Conservation (phyloP, 2,329 filamentous ascomycete species). For the Monosporascus sp. region DNA sequence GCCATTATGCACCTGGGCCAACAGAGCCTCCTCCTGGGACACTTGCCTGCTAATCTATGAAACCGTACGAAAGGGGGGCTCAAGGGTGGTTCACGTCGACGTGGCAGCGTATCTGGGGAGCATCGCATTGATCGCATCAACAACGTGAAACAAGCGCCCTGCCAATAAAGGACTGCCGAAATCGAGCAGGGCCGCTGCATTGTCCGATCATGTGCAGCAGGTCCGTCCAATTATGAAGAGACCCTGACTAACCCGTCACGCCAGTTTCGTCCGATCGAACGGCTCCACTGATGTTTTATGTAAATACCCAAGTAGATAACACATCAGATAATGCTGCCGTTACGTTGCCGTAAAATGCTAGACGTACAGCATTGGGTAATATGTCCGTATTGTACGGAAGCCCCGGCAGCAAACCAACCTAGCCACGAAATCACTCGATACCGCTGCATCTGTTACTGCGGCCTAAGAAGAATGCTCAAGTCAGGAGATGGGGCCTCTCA, state of each 20-base stretch:
- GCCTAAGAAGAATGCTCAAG: too few species aligned
- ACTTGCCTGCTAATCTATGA: background rate
- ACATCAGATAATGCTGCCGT: background rate
- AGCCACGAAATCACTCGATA: too few species aligned
- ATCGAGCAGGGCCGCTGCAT: background rate
- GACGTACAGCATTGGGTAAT: too few species aligned
- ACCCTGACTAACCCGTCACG: background rate
- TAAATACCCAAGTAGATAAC: background rate
- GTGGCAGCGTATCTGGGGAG: background rate
- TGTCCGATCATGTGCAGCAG: background rate
- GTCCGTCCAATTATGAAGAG: background rate
- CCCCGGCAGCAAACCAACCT: too few species aligned
- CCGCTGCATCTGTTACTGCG: too few species aligned
- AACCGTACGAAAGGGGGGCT: background rate
- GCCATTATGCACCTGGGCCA: too few species aligned
- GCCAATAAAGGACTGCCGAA: background rate
- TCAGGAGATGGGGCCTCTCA: too few species aligned
- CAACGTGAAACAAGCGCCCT: background rate
- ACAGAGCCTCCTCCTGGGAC: background rate
- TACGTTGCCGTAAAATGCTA: too few species aligned
- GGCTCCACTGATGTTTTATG: background rate
- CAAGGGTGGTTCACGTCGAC: background rate
- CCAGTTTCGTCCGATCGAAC: background rate
- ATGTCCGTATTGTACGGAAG: too few species aligned
- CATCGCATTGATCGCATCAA: background rate